Evolutionary conservation across 768 basidiomycete species (phyloP).

Genomic region (Boletus tylopilopsis): DNA sequence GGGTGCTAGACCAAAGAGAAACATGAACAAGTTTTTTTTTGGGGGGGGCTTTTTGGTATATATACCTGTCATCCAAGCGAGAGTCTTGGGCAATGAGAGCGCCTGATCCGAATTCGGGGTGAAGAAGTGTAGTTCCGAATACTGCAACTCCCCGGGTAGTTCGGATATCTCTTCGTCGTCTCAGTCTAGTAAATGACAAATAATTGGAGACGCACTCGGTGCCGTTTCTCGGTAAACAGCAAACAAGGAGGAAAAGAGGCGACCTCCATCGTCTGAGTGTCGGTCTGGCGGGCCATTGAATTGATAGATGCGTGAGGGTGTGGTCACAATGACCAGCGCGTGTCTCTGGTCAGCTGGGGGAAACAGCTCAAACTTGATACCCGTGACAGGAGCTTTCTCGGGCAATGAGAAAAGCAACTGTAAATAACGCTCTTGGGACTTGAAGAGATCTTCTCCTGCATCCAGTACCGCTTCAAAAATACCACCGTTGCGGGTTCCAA

Average conservation of each 20-base stretch:
- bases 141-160: constrained; percentile 71
- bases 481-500: constrained; percentile 80
- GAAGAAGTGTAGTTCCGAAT: constrained; percentile 81
- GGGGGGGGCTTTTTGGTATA: neutral
- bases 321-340: constrained; percentile 76
- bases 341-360: constrained; percentile 58
- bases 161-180: constrained; percentile 75
- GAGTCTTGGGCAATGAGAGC: constrained; percentile 60
- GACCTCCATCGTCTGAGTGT: constrained; percentile 69
- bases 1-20: constrained; percentile 46
- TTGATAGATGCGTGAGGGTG: constrained; percentile 87
- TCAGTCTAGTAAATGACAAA: constrained; percentile 18
- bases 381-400: constrained; percentile 80
- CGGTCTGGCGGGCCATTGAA: constrained; percentile 69
- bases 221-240: constrained; percentile 67
- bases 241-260: constrained; percentile 74
- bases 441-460: constrained; percentile 89
- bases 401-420: constrained; percentile 73
- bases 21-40: constrained; percentile 1
- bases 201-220: constrained; percentile 60
- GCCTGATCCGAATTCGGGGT: constrained; percentile 68
- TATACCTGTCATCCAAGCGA: constrained; percentile 93
- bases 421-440: constrained; percentile 78
- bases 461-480: constrained; percentile 90
- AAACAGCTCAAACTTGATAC: constrained; percentile 78